Evolutionary conservation across 2,329 filamentous ascomycete species (phyloP).

Genomic region (Colletotrichum australisinense): DNA sequence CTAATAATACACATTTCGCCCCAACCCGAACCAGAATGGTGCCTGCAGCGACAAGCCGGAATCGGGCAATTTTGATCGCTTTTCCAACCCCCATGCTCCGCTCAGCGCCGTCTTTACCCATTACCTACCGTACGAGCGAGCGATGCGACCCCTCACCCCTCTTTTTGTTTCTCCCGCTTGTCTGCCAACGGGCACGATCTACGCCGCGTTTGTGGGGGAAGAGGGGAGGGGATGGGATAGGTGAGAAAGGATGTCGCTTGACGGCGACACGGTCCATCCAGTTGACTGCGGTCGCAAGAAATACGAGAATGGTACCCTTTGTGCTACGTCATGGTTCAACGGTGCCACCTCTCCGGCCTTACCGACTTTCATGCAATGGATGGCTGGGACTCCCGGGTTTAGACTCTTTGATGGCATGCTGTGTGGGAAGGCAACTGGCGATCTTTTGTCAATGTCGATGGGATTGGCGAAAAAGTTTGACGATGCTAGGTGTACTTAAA

Average conservation of each 20-base stretch:
- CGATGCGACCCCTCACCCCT: neutral
- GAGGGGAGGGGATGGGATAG: neutral
- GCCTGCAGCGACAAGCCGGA: conserved; percentile 21
- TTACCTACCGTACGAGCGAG: neutral
- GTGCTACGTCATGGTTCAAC: conserved; percentile 31
- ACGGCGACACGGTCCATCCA: neutral
- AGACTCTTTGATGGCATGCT: neutral
- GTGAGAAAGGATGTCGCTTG: neutral
- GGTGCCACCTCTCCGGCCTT: conserved; percentile 5
- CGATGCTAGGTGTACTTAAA: conserved; percentile 5
- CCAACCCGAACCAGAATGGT: conserved; percentile 11
- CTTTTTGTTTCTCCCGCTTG: conserved; percentile 27
- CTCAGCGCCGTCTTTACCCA: neutral
- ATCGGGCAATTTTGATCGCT: conserved; percentile 18
- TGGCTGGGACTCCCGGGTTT: neutral
- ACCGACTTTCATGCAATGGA: conserved; percentile 28
- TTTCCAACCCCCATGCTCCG: neutral
- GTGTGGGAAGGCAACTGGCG: neutral
- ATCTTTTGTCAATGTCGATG: neutral
- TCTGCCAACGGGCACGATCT: conserved; percentile 21
- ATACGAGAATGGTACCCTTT: conserved; percentile 30
- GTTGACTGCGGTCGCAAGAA: neutral
- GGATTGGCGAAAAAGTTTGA: neutral
- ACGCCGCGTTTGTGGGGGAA: conserved; percentile 5
- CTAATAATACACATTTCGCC: conserved; percentile 22